Percentiles rank a stretch among this genome's conserved stretches.
These are phyloP conservation scores for Osmanthus fragrans DNA, from an alignment of 257 asterid species.

Conservation along the genomic window DNA sequence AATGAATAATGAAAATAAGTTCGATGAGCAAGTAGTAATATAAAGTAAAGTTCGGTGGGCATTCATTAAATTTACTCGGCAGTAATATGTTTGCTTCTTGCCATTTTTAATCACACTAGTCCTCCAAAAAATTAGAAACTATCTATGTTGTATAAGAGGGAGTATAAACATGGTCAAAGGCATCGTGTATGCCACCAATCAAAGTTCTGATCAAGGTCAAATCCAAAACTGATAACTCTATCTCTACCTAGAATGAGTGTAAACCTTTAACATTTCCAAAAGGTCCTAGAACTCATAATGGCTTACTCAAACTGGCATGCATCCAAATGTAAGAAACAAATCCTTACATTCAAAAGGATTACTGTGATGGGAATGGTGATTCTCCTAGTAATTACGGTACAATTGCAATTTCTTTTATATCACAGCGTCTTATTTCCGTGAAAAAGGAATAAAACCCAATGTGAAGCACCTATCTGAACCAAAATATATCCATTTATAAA, in stretches of 20 bases:
- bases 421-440: not conserved
- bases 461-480: not conserved
- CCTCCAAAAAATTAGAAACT: not conserved
- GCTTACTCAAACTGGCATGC: not conserved
- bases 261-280: not conserved
- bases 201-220: not conserved
- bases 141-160: not conserved
- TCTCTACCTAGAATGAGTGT: not conserved
- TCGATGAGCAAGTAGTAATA: too few species aligned
- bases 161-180: not conserved
- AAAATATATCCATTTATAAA: not conserved
- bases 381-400: not conserved
- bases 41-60: too few species aligned
- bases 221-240: not conserved
- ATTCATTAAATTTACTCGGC: too few species aligned
- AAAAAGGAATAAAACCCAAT: not conserved
- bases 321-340: not conserved
- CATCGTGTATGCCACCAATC: not conserved
- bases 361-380: not conserved
- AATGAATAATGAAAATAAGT: too few species aligned
- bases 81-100: not conserved
- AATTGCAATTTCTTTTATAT: not conserved
- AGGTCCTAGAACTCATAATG: not conserved
- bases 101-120: not conserved
- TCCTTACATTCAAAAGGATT: not conserved